Conservation (phyloP, 495 filamentous ascomycete genomes). For the Arthonia radiata region DNA sequence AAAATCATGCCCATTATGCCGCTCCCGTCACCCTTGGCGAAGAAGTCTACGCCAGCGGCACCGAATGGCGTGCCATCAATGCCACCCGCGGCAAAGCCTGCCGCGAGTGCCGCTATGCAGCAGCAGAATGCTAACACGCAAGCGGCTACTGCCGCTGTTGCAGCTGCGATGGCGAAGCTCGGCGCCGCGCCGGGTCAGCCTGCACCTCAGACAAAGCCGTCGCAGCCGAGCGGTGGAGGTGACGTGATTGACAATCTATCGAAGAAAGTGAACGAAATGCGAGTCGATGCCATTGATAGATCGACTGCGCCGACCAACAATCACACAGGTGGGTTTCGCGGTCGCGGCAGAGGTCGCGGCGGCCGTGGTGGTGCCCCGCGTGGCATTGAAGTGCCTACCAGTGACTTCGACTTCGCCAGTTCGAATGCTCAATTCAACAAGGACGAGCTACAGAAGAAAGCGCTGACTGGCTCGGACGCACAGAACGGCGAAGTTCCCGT, state of each 20-base stretch:
- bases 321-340: slow-evolving; percentile 29
- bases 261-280: slow-evolving; percentile 71
- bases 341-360: slow-evolving; percentile 23
- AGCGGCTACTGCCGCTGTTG: slow-evolving; percentile 65
- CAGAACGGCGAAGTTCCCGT: slow-evolving; percentile 10
- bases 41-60: not conserved
- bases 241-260: slow-evolving; percentile 49
- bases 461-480: slow-evolving; percentile 29
- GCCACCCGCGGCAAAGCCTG: slow-evolving; percentile 7
- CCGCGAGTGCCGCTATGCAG: slow-evolving; percentile 7
- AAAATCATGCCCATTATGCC: slow-evolving; percentile 4
- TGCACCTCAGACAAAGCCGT: slow-evolving; percentile 13
- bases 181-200: slow-evolving; percentile 21
- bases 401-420: slow-evolving; percentile 81
- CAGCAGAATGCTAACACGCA: slow-evolving; percentile 55
- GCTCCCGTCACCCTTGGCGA: slow-evolving; percentile 1
- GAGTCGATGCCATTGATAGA: slow-evolving; percentile 30
- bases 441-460: slow-evolving; percentile 78
- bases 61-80: not conserved
- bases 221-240: slow-evolving; percentile 10
- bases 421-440: slow-evolving; percentile 98
- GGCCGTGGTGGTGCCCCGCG: slow-evolving; percentile 35
- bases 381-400: slow-evolving; percentile 53
- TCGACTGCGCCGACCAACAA: slow-evolving; percentile 16
- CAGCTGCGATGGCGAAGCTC: slow-evolving; percentile 71